Conservation (phyloP, 75 land plant species). For the Cupressus sempervirens region DNA sequence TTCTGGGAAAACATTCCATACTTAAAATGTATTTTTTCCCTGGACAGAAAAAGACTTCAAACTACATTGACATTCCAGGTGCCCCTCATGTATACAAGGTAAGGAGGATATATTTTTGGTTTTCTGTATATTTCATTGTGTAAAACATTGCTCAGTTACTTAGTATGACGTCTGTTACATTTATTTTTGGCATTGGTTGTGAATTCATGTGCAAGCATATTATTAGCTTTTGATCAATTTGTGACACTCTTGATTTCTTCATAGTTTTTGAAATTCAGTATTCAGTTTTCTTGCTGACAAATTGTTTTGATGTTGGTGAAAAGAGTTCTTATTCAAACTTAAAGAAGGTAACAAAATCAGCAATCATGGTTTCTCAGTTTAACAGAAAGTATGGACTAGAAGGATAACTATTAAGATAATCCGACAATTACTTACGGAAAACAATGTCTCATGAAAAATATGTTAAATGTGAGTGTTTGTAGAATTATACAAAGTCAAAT, state of each 20-base stretch:
- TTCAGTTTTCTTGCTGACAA: not conserved
- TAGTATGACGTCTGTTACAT: not conserved
- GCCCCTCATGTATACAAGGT: slow-evolving; percentile 97
- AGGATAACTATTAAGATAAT: not conserved
- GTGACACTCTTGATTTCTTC: not conserved
- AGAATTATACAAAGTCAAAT: no score
- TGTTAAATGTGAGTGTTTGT: no score
- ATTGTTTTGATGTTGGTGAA: not conserved
- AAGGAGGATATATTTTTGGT: slow-evolving; percentile 1
- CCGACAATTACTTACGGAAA: not conserved
- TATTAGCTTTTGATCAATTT: not conserved
- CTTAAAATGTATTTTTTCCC: slow-evolving; percentile 96
- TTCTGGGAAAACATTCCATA: slow-evolving; percentile 84
- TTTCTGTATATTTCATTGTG: not conserved
- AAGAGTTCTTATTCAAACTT: not conserved
- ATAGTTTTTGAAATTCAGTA: not conserved
- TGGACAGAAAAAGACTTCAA: slow-evolving; percentile 77
- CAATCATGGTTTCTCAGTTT: not conserved
- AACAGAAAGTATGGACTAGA: not conserved
- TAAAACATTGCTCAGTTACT: not conserved
- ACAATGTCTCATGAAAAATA: no score
- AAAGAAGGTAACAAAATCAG: not conserved
- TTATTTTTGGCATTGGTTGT: not conserved
- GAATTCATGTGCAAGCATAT: not conserved
- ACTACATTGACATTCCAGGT: slow-evolving; percentile 61